Conservation (phyloP, 768 basidiomycete species). For the Mycena vitilis region DNA sequence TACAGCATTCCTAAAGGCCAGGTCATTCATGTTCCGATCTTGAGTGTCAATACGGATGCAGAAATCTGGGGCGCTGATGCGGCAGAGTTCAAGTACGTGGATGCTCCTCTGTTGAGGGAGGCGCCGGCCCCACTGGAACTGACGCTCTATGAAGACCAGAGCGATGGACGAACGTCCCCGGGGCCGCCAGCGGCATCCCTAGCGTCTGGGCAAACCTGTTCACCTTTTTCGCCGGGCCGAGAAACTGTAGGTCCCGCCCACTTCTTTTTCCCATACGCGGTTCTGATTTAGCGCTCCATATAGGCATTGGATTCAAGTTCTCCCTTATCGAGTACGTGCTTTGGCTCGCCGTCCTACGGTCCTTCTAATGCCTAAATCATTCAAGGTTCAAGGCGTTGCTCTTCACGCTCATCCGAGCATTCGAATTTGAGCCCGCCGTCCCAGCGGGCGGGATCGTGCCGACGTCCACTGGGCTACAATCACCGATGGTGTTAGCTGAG, state of each 20-base stretch:
- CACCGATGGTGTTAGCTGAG: neutral
- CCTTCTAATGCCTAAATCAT: neutral
- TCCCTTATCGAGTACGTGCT: neutral
- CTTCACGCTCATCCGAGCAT: neutral
- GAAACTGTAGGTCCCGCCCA: no score
- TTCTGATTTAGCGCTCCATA: neutral
- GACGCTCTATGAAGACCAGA: neutral
- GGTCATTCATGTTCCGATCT: neutral
- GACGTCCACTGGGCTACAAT: neutral
- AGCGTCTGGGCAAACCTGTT: neutral
- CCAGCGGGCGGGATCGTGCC: neutral
- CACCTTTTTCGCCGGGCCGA: neutral
- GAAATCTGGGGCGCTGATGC: slow-evolving; percentile 1
- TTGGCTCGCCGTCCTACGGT: neutral
- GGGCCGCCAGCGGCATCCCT: neutral
- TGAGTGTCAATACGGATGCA: neutral
- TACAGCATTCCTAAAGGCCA: neutral
- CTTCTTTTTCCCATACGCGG: neutral
- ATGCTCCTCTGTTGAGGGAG: neutral
- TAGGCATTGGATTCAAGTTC: neutral
- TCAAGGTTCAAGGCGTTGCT: neutral
- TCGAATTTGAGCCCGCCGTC: neutral
- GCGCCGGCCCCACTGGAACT: neutral
- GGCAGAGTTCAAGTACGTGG: neutral
- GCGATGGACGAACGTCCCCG: neutral